Evolutionary conservation across 345 rosid genomes (phyloP).

Genomic region (Turnera subulata): DNA sequence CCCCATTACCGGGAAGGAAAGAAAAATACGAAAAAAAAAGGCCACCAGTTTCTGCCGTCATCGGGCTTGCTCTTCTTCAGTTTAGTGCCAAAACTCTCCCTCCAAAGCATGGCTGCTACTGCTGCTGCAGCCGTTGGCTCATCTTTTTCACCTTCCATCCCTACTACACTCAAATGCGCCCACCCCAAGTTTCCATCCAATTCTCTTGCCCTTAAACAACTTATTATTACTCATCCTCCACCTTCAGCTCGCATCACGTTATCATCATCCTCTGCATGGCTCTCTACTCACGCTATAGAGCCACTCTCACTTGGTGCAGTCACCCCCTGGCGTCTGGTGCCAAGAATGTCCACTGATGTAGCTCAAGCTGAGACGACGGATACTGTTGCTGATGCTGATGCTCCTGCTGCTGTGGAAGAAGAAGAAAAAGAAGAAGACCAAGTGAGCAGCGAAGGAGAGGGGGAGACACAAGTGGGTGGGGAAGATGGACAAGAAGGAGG

Average conservation of each 20-base stretch:
- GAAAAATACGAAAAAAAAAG: too few relatives aligned
- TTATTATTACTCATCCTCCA: too few relatives aligned
- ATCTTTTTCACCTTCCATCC: conserved; percentile 37
- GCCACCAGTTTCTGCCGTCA: too few relatives aligned
- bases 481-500: conserved; percentile 10
- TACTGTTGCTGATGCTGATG: conserved; percentile 4
- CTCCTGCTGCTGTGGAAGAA: conserved; percentile 15
- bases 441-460: conserved; percentile 15
- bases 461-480: conserved; percentile 3
- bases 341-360: conserved; percentile 43
- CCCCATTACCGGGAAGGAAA: too few relatives aligned
- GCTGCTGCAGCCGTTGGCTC: conserved; percentile 41
- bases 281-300: conserved; percentile 7
- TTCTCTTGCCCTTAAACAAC: conserved; percentile 11
- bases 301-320: conserved; percentile 4
- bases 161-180: conserved; percentile 36
- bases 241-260: conserved; percentile 12
- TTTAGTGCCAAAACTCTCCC: background rate
- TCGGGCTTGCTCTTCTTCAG: too few relatives aligned
- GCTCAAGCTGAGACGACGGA: conserved; percentile 41
- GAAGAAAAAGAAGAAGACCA: conserved; percentile 17
- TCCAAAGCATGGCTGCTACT: conserved; percentile 32
- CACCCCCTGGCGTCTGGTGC: conserved; percentile 26
- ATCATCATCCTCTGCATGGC: conserved; percentile 9
- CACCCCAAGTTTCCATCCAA: conserved; percentile 19